Evolutionary conservation across 179 eudicot genomes (phyloP).

Genomic region (Corrigiola litoralis): DNA sequence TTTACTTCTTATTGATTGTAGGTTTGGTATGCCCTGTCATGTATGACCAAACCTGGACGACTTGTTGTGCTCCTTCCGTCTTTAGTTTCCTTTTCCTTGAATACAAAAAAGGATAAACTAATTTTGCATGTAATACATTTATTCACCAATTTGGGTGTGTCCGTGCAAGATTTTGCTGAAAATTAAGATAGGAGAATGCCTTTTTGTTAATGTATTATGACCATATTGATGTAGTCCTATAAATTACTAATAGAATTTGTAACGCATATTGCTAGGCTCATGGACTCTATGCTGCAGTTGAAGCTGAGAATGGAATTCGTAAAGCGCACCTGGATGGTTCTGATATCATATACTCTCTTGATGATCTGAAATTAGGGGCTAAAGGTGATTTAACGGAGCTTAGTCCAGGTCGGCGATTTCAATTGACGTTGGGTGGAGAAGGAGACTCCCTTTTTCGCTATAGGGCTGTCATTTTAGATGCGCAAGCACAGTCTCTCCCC

Average conservation of each 20-base stretch:
- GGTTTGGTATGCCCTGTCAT: too few species aligned
- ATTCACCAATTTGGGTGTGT: neutral
- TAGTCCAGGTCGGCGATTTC: conserved; percentile 63
- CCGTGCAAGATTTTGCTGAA: neutral
- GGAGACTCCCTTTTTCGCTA: conserved; percentile 61
- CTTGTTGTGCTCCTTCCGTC: too few species aligned
- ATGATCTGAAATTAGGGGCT: conserved; percentile 74
- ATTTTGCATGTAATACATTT: too few species aligned
- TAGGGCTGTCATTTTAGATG: conserved; percentile 84
- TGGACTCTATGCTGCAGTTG: conserved; percentile 63
- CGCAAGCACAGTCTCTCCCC: conserved; percentile 43
- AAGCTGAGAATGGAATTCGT: conserved; percentile 65
- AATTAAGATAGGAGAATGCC: neutral
- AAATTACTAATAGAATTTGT: neutral
- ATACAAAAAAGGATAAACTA: too few species aligned
- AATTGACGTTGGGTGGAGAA: conserved; percentile 65
- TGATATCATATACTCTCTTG: conserved; percentile 57
- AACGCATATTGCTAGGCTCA: conserved; percentile 39
- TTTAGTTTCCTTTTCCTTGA: too few species aligned
- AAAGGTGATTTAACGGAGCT: conserved; percentile 66
- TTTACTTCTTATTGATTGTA: too few species aligned
- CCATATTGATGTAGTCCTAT: neutral
- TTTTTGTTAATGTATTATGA: neutral
- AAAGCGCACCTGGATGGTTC: conserved; percentile 46
- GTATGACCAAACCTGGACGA: too few species aligned